Base-by-base conservation (phyloP, 208 protist genomes). In the Vickermania ingenoplastis region DNA sequence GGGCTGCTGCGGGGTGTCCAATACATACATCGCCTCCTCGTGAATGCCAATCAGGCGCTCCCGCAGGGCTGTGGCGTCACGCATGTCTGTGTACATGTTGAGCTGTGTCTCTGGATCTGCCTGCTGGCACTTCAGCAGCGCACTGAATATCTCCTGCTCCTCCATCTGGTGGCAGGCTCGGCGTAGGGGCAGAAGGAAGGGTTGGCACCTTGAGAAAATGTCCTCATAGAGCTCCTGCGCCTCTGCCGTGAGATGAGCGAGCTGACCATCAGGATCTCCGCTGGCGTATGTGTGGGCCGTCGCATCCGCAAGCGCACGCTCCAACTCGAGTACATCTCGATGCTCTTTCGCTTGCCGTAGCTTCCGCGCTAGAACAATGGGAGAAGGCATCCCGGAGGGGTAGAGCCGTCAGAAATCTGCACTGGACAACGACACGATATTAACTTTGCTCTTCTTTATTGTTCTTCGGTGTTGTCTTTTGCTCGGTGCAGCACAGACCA, bases 71-170 rank as follows among this genome's bases (percentile, higher is more conserved):
- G 88, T 75, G 0, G 85, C 85, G 30, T 73, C 59, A 57, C 64
- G 67, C 50, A 92, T 67, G 65, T 92, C 85, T 0, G 76, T 73
- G 54, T 75, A 81, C 79, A 92, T 87, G 71, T 73, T 75, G 41
- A 77, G 69, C 60, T 75, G 81, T 17, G 86, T 59, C 17, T 65
- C 54, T 11, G 71, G 59, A 1, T 78, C 72, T 17, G 79, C 79
- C 1, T 63, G 23, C 4, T 79, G 76, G 0, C 67, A 65, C 14
- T 53, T 62, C 24, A 72, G 55, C 1, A 92, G 73, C 2, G 79
- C 77, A 21, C 81, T 70, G 30, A 71, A 77, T 13, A 89, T 75
- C 36, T 61, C 72, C 7, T 60, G 59, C 57, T 83, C 79, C 48
- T 74, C 74, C 17, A 81, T 58, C 36, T 69, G 59, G 13, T 70